phyloP scores from a whole-genome alignment of 2,329 filamentous ascomycete genomes.

The Cercospora zeina region DNA sequence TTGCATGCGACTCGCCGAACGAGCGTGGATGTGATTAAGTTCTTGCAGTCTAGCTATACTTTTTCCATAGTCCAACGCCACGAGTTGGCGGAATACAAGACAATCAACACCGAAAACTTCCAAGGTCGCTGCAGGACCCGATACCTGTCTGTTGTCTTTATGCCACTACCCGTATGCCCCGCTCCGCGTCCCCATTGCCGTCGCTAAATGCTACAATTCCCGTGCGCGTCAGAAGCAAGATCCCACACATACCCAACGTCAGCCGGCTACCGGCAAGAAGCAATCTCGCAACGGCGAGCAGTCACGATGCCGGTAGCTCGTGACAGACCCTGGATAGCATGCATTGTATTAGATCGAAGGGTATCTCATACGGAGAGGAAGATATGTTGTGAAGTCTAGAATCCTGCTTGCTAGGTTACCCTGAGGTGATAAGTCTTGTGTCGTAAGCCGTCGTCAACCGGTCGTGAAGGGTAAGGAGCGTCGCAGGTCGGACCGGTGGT shows the following conservation, averaged over 20 bases:
- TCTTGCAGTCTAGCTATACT: conserved; percentile 20
- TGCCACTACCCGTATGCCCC: conserved; percentile 4
- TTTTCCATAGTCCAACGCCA: conserved; percentile 13
- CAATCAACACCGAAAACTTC: conserved; percentile 14
- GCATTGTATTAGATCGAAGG: conserved; percentile 28
- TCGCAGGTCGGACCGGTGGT: conserved; percentile 24
- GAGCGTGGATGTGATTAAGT: conserved; percentile 22
- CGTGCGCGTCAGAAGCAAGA: not conserved
- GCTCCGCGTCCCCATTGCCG: not conserved
- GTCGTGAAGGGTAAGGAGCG: conserved; percentile 24
- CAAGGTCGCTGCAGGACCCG: conserved; percentile 1
- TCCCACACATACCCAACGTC: not conserved
- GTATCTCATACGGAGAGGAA: conserved; percentile 31
- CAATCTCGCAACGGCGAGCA: not conserved
- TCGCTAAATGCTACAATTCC: conserved; percentile 16
- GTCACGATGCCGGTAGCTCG: not conserved
- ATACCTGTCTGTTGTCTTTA: not conserved
- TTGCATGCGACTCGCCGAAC: conserved; percentile 18
- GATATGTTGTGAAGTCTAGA: conserved; percentile 24
- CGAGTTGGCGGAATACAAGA: conserved; percentile 11
- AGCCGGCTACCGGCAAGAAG: not conserved
- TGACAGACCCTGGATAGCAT: not conserved
- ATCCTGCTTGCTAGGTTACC: conserved; percentile 38
- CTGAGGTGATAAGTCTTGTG: conserved; percentile 43
- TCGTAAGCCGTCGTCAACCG: conserved; percentile 38